phyloP scores from a whole-genome alignment of 441 rosid species.

The Isatis lusitanica region DNA sequence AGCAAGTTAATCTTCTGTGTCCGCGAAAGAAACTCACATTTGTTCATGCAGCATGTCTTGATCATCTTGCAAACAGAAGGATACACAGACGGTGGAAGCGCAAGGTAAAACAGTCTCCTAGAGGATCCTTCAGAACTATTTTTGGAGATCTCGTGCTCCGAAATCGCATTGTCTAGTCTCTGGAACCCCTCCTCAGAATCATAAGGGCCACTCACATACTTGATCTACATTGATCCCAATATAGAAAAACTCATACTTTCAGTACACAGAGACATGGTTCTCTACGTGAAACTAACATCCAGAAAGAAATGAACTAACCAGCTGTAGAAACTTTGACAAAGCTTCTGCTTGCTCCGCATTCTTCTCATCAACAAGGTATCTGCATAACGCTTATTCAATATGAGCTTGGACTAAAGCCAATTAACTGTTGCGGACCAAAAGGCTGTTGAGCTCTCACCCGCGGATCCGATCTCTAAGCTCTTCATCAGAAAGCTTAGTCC shows the following conservation, averaged over 20 bases:
- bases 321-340: slow-evolving; percentile 66
- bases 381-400: slow-evolving; percentile 30
- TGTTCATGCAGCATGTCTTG: slow-evolving; percentile 77
- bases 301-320: slow-evolving; percentile 56
- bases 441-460: slow-evolving; percentile 57
- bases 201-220: slow-evolving; percentile 92
- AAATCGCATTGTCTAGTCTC: slow-evolving; percentile 70
- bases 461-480: slow-evolving; percentile 72
- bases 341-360: slow-evolving; percentile 49
- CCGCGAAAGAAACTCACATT: slow-evolving; percentile 52
- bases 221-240: slow-evolving; percentile 55
- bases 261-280: background rate
- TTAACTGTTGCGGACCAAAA: too few species aligned
- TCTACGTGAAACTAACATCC: background rate
- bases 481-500: slow-evolving; percentile 89
- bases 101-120: slow-evolving; percentile 92
- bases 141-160: slow-evolving; percentile 67
- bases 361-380: slow-evolving; percentile 67
- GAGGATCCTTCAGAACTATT: slow-evolving; percentile 78
- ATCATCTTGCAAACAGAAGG: slow-evolving; percentile 97
- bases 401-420: background rate
- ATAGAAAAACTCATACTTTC: slow-evolving; percentile 29
- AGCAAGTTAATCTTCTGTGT: background rate
- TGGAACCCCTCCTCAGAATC: slow-evolving; percentile 77
- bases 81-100: slow-evolving; percentile 97